phyloP scores from a whole-genome alignment of 805 yeast species.

The Lachancea quebecensis region DNA sequence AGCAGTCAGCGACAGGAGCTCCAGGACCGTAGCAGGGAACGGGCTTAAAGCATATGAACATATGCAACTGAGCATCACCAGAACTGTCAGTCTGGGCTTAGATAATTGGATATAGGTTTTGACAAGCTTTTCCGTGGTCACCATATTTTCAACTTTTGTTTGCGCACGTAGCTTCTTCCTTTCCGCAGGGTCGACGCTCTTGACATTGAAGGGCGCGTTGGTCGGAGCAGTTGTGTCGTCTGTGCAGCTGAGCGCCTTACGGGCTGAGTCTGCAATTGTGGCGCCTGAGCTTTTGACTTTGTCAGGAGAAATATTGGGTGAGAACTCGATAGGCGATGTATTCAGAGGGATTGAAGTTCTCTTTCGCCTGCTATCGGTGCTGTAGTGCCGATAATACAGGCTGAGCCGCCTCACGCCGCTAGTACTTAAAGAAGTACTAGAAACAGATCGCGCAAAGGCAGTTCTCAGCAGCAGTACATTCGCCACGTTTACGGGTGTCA shows the following conservation, averaged over 20 bases:
- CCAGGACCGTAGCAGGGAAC: constrained; percentile 61
- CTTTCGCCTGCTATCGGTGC: not conserved
- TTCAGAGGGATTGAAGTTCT: constrained; percentile 16
- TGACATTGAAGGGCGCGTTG: constrained; percentile 49
- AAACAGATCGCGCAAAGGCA: not conserved
- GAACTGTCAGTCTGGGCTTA: constrained; percentile 80
- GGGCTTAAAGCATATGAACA: constrained; percentile 94
- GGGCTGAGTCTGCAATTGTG: constrained; percentile 18
- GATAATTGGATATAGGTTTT: constrained; percentile 67
- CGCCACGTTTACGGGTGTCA: constrained; percentile 3
- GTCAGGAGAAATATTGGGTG: constrained; percentile 27
- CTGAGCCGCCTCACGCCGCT: not conserved
- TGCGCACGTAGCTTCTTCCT: constrained; percentile 11
- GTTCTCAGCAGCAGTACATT: constrained; percentile 1
- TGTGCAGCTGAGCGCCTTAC: constrained; percentile 32
- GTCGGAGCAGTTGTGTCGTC: constrained; percentile 16
- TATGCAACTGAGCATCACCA: constrained; percentile 86
- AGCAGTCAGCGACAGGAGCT: constrained; percentile 62
- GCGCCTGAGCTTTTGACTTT: constrained; percentile 6
- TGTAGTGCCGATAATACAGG: not conserved
- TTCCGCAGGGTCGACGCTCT: constrained; percentile 30
- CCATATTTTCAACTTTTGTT: constrained; percentile 13
- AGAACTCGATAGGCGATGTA: constrained; percentile 34
- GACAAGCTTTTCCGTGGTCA: constrained; percentile 18
- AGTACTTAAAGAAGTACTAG: not conserved